Conservation (phyloP, 306 rosid species). For the Cicer pinnatifidum region DNA sequence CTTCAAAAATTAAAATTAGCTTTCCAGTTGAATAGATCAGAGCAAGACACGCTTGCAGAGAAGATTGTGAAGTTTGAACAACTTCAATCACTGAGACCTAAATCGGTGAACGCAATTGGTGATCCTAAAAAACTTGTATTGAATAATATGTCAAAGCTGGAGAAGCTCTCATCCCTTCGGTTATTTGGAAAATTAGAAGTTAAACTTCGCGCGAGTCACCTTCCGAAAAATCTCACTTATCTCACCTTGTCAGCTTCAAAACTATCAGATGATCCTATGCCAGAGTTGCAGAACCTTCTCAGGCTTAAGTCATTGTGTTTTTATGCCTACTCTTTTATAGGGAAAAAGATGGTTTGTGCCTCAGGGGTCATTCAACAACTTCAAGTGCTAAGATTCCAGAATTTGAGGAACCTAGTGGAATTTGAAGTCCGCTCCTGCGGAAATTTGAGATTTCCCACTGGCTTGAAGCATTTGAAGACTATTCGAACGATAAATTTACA, state of each 20-base stretch:
- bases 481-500: constrained; percentile 39
- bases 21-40: constrained; percentile 25
- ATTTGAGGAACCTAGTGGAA: constrained; percentile 39
- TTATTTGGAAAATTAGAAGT: constrained; percentile 41
- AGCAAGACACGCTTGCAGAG: constrained; percentile 1
- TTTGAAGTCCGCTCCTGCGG: constrained; percentile 45
- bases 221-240: constrained; percentile 42
- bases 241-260: constrained; percentile 53
- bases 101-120: constrained; percentile 41
- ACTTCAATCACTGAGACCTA: constrained; percentile 43
- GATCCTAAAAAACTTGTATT: not conserved
- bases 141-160: constrained; percentile 27
- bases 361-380: constrained; percentile 41
- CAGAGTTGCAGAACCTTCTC: constrained; percentile 37
- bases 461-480: constrained; percentile 41
- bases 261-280: constrained; percentile 43
- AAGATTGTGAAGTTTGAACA: constrained; percentile 36
- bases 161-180: constrained; percentile 42
- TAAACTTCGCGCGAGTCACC: not conserved
- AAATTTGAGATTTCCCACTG: not conserved
- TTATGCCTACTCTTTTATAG: constrained; percentile 39
- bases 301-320: constrained; percentile 40
- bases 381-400: constrained; percentile 49
- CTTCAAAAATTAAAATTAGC: constrained; percentile 48
- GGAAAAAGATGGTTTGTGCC: constrained; percentile 36